phyloP scores from a whole-genome alignment of 2,329 filamentous ascomycete genomes.

The Colletotrichum phormii region DNA sequence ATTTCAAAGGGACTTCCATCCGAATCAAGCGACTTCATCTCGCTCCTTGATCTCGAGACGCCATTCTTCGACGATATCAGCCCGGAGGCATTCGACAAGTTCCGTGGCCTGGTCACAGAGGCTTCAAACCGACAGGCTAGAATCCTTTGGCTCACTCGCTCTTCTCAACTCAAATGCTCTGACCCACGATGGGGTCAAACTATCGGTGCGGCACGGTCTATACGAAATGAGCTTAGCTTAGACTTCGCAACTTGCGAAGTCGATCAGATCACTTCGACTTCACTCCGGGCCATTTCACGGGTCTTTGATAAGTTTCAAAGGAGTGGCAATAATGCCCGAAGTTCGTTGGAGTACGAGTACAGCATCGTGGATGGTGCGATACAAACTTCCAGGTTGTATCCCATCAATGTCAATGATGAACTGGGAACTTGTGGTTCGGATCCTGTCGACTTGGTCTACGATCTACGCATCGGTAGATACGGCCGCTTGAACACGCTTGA shows the following conservation, averaged over 20 bases:
- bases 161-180: slow-evolving; percentile 37
- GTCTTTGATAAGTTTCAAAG: slow-evolving; percentile 3
- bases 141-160: slow-evolving; percentile 42
- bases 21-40: slow-evolving; percentile 18
- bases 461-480: slow-evolving; percentile 3
- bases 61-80: slow-evolving; percentile 36
- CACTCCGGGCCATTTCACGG: background rate
- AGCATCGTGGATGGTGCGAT: background rate
- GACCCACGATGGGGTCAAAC: slow-evolving; percentile 40
- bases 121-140: slow-evolving; percentile 11
- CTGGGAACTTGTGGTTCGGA: background rate
- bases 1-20: background rate
- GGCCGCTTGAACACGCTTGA: slow-evolving; percentile 23
- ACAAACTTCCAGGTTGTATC: slow-evolving; percentile 3
- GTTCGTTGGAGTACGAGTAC: slow-evolving; percentile 17
- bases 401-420: slow-evolving; percentile 12
- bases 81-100: slow-evolving; percentile 14
- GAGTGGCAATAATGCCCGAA: accelerated
- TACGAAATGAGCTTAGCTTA: slow-evolving; percentile 38
- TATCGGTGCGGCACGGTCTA: slow-evolving; percentile 39
- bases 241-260: slow-evolving; percentile 27
- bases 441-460: background rate
- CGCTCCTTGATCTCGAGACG: slow-evolving; percentile 36
- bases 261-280: background rate
- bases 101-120: slow-evolving; percentile 32